Base-by-base conservation (phyloP, 495 filamentous ascomycete genomes). In the Penicillium odoratum region DNA sequence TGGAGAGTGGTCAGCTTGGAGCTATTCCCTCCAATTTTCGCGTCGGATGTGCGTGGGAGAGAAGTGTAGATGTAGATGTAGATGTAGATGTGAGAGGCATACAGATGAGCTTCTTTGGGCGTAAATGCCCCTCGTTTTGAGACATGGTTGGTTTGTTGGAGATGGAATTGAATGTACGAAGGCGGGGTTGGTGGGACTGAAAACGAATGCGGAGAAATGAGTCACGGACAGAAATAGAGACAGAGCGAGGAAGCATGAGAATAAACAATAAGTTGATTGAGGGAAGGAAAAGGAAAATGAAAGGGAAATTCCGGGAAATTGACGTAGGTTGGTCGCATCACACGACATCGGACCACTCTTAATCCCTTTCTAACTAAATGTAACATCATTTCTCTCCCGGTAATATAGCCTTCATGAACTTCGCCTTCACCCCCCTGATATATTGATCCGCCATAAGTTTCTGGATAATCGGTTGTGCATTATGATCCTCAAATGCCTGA, bases 81-180 rank as follows among this genome's bases (percentile, higher is more conserved):
- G 28, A 15, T 0, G 30, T 5, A 40, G 26, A 26, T 16, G 3
- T 5, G 4, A 5, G 16, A 31, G 16, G 44, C 70, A 25, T 69
- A 79, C 77, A 79, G 48, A 79, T 78, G 1, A 79, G 67, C 63
- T 78, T 77, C 66, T 77, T 77, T 21, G 77, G 77, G 38, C 70
- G 75, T 40, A 57, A 48, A 0, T 59, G n/a, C 10, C 53, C 58
- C 11, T 59, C 43, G 6, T 56, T 43, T 7, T 58, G 51, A n/a
- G 56, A 61, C 67, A 67, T 67, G 51, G 25, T 28, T 48, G 50
- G 36, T 25, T 38, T 48, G 26, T 46, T 11, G 34, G 48, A 57
- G 28, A 55, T 54, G 48, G 55, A 63, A 63, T 47, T 30, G 26
- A 48, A 45, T n/a, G 18, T 26, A 49, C 30, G 63, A 40, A 59